A percentile compares a stretch with the other conserved stretches of the same genome.
phyloP scores from a whole-genome alignment of 1,284 basidiomycete species.

The Rhodotorula sp. region DNA sequence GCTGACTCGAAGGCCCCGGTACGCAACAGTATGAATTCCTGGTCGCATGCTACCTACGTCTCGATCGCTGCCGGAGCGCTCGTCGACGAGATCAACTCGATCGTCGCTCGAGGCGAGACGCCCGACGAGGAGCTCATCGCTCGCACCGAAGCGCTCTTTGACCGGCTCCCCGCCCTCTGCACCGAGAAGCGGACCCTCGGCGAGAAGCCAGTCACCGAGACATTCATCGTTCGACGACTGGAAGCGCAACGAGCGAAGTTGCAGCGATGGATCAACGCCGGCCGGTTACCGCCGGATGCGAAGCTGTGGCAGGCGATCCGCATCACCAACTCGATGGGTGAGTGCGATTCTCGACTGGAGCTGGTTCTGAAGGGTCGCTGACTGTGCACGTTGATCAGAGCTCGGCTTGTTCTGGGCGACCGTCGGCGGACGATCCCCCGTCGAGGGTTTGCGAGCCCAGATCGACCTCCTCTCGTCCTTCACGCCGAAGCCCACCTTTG shows the following conservation, averaged over 20 bases:
- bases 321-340: slow-evolving; percentile 38
- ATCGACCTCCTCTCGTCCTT: slow-evolving; percentile 34
- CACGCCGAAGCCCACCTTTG: slow-evolving; percentile 13
- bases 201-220: slow-evolving; percentile 37
- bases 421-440: slow-evolving; percentile 16
- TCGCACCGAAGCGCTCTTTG: slow-evolving; percentile 23
- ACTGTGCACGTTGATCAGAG: slow-evolving; percentile 5
- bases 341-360: neutral
- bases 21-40: slow-evolving; percentile 30
- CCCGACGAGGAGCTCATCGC: slow-evolving; percentile 22
- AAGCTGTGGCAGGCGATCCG: slow-evolving; percentile 37
- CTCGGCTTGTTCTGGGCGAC: slow-evolving; percentile 41
- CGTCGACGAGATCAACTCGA: slow-evolving; percentile 27
- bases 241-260: slow-evolving; percentile 38
- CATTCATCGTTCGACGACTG: slow-evolving; percentile 35
- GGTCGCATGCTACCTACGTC: slow-evolving; percentile 42
- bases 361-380: neutral
- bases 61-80: slow-evolving; percentile 38
- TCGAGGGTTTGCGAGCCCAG: slow-evolving; percentile 5
- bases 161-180: slow-evolving; percentile 34
- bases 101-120: slow-evolving; percentile 1
- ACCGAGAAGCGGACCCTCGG: slow-evolving; percentile 38
- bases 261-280: slow-evolving; percentile 32
- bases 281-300: slow-evolving; percentile 18
- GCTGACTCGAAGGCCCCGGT: neutral